Evolutionary conservation across 371 early-diverging fungal genomes (phyloP).

Genomic region (Entomophthora muscae): DNA sequence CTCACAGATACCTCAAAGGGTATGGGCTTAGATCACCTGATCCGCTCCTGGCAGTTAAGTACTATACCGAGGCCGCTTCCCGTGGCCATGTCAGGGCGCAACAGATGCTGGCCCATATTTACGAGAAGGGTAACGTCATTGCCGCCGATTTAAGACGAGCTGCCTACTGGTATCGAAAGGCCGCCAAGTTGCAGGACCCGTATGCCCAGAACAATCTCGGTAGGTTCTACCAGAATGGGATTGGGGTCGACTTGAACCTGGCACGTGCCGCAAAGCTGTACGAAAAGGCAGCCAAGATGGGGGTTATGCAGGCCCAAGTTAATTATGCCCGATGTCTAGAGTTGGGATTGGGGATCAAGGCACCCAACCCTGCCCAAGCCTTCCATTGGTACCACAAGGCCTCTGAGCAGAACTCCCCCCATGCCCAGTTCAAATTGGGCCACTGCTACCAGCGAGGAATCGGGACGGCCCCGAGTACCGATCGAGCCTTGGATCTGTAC

Average conservation of each 20-base stretch:
- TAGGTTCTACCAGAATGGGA: slow-evolving; percentile 22
- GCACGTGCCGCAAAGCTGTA: slow-evolving; percentile 10
- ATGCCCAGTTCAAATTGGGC: slow-evolving; percentile 41
- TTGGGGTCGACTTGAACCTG: slow-evolving; percentile 7
- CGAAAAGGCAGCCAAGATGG: slow-evolving; percentile 39
- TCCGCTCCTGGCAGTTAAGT: slow-evolving; percentile 34
- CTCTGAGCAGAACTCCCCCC: slow-evolving; percentile 53
- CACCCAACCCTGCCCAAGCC: slow-evolving; percentile 39
- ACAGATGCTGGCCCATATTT: slow-evolving; percentile 51
- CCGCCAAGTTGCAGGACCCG: slow-evolving; percentile 23
- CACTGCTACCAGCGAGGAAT: slow-evolving; percentile 67
- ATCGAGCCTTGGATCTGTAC: slow-evolving; percentile 29
- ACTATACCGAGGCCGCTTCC: slow-evolving; percentile 33
- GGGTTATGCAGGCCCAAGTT: slow-evolving; percentile 64
- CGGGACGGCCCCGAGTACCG: slow-evolving; percentile 43
- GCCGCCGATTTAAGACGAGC: slow-evolving; percentile 27
- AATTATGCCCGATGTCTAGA: slow-evolving; percentile 60
- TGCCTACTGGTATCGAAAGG: slow-evolving; percentile 46
- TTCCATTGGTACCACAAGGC: slow-evolving; percentile 58
- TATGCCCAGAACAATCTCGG: slow-evolving; percentile 38
- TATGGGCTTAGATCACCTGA: slow-evolving; percentile 42
- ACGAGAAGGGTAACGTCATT: slow-evolving; percentile 50
- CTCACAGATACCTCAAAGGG: slow-evolving; percentile 58
- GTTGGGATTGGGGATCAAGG: slow-evolving; percentile 47
- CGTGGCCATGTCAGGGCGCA: slow-evolving; percentile 54